Evolutionary conservation across 208 protist species (phyloP).

Genomic region (Trypanosoma boissoni): DNA sequence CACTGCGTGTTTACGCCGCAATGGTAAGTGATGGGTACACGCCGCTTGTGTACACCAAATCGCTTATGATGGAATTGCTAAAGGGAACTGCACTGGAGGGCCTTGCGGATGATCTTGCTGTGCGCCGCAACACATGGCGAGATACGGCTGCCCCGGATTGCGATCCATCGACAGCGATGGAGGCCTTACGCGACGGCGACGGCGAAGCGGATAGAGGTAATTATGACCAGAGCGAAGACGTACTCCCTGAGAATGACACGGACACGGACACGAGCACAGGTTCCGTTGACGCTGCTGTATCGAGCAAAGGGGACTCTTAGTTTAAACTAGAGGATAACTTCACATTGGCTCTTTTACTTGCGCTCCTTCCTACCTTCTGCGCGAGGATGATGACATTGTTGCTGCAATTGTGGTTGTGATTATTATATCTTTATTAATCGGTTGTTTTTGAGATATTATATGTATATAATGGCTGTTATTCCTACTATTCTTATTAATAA

Average conservation of each 20-base stretch:
- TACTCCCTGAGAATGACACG: neutral
- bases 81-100: conserved; percentile 54
- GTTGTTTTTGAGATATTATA: conserved; percentile 5
- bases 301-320: neutral
- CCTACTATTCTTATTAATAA: conserved; percentile 2
- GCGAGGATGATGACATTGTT: too few species aligned
- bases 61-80: conserved; percentile 51
- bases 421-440: conserved; percentile 9
- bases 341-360: too few species aligned
- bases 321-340: too few species aligned
- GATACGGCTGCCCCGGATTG: conserved; percentile 63
- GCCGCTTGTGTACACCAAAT: conserved; percentile 66
- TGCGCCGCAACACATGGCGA: conserved; percentile 39
- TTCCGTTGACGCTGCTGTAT: too few species aligned
- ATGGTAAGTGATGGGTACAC: conserved; percentile 80
- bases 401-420: too few species aligned
- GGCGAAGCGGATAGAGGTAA: neutral
- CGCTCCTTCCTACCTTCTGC: too few species aligned
- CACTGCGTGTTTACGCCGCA: conserved; percentile 67
- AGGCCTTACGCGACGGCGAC: conserved; percentile 33
- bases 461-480: conserved; percentile 3
- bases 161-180: conserved; percentile 67
- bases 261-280: neutral
- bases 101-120: conserved; percentile 51
- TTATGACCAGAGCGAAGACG: neutral